phyloP scores from a whole-genome alignment of 768 basidiomycete species.

The Astraeus odoratus region DNA sequence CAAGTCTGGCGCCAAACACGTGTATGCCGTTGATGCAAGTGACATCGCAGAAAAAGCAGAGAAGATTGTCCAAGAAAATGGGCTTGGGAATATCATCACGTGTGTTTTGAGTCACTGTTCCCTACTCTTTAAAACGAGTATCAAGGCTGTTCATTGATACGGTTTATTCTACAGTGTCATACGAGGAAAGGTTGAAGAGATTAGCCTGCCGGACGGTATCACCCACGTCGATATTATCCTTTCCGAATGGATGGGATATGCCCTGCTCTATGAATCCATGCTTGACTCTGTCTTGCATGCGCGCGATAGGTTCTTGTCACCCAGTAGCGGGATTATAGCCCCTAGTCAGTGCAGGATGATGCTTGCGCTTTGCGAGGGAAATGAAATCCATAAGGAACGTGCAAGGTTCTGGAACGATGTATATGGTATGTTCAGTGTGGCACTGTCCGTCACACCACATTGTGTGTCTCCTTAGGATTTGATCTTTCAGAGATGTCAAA shows the following conservation, averaged over 20 bases:
- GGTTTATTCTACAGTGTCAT: constrained; percentile 50
- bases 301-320: constrained; percentile 76
- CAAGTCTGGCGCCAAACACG: constrained; percentile 79
- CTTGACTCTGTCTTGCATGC: constrained; percentile 90
- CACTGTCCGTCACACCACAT: neutral
- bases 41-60: constrained; percentile 71
- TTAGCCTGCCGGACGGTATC: constrained; percentile 63
- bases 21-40: constrained; percentile 89
- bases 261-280: constrained; percentile 93
- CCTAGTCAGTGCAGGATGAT: constrained; percentile 86
- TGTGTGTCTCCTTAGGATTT: constrained; percentile 52
- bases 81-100: constrained; percentile 65
- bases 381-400: constrained; percentile 71
- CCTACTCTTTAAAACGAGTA: too few relatives aligned
- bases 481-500: constrained; percentile 79
- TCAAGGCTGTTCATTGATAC: neutral
- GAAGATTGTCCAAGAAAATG: constrained; percentile 73
- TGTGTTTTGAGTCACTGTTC: constrained; percentile 19
- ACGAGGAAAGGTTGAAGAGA: constrained; percentile 86
- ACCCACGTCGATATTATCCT: constrained; percentile 88
- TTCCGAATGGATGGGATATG: constrained; percentile 98
- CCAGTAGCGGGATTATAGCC: constrained; percentile 72
- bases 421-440: constrained; percentile 51
- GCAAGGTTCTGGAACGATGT: constrained; percentile 87
- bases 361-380: constrained; percentile 74